A percentile compares a stretch with the other conserved stretches of the same genome.
Evolutionary conservation across 441 rosid genomes (phyloP).

Genomic region (Pelargonium fulgidum): DNA sequence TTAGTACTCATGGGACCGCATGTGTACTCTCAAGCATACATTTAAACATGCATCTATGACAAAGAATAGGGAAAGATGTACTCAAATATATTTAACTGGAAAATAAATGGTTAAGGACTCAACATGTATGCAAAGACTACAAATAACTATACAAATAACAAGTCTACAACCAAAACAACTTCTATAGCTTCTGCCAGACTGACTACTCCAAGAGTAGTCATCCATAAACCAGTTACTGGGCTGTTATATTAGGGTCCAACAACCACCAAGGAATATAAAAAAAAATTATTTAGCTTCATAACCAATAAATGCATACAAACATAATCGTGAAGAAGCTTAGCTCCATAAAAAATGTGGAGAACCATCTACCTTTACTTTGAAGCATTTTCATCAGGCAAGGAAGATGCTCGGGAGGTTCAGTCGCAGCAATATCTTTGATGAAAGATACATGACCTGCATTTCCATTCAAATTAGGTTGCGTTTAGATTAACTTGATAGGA

Average conservation of each 20-base stretch:
- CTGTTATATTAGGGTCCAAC: not conserved
- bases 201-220: no score
- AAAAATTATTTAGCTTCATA: not conserved
- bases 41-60: not conserved
- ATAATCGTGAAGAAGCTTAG: not conserved
- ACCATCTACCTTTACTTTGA: slow-evolving; percentile 44
- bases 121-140: not conserved
- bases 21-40: not conserved
- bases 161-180: no score
- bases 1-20: not conserved
- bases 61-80: not conserved
- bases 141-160: not conserved
- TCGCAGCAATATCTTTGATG: slow-evolving; percentile 57
- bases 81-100: not conserved
- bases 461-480: not conserved
- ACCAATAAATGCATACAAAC: not conserved
- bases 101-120: not conserved
- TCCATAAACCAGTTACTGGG: no score
- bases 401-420: slow-evolving; percentile 64
- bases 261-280: no score
- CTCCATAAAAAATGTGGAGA: not conserved
- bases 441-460: slow-evolving; percentile 51
- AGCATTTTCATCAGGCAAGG: slow-evolving; percentile 47
- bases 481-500: no score
- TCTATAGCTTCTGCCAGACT: no score